Evolutionary conservation across 2,329 filamentous ascomycete species (phyloP).

Genomic region (Stagonosporopsis chrysanthemi): DNA sequence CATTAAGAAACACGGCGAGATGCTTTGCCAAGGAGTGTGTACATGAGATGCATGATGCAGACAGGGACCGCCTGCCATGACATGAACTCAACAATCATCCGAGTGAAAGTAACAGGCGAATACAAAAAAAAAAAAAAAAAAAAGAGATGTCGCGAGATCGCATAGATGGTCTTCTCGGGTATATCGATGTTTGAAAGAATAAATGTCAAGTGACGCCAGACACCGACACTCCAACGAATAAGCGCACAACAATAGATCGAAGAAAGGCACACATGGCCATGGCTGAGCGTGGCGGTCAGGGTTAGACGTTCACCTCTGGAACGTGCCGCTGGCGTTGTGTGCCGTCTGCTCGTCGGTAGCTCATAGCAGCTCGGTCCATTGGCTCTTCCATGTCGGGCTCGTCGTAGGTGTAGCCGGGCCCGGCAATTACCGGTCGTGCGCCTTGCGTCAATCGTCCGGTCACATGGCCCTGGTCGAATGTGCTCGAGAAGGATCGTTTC

Average conservation of each 20-base stretch:
- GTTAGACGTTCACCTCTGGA: conserved; percentile 43
- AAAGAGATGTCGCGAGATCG: conserved; percentile 22
- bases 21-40: conserved; percentile 9
- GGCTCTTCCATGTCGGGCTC: conserved; percentile 52
- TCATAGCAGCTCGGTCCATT: conserved; percentile 52
- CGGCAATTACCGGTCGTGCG: conserved; percentile 50
- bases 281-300: neutral
- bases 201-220: conserved; percentile 14
- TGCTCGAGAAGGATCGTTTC: conserved; percentile 57
- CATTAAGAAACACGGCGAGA: conserved; percentile 9
- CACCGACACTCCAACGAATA: conserved; percentile 23
- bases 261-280: conserved; percentile 1
- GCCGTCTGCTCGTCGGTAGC: conserved; percentile 58
- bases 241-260: conserved; percentile 8
- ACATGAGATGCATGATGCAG: conserved; percentile 10
- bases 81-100: conserved; percentile 12
- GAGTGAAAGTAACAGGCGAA: conserved; percentile 7
- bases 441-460: conserved; percentile 55
- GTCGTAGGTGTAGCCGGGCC: conserved; percentile 43
- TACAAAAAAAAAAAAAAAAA: conserved; percentile 12
- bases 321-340: conserved; percentile 49
- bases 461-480: conserved; percentile 55
- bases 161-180: conserved; percentile 28
- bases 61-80: conserved; percentile 1
- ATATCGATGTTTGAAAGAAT: conserved; percentile 16